Conservation (phyloP, 352 stramenopile species). For the Pythium periplocum region DNA sequence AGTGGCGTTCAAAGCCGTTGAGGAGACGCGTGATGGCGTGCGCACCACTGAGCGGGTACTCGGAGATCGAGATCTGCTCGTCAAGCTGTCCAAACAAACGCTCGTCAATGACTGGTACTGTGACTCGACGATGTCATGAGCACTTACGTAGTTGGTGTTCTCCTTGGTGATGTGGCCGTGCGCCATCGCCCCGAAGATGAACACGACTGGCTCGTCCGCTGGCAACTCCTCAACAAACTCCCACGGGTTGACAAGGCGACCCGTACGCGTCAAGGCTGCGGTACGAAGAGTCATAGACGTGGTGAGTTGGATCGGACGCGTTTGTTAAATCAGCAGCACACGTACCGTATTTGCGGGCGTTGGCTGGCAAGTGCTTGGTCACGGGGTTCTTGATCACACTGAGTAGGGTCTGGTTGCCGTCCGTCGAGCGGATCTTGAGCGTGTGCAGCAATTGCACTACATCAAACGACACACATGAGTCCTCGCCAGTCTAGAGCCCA, state of each 20-base stretch:
- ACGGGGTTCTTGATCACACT: constrained; percentile 99
- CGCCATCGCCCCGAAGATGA: constrained; percentile 98
- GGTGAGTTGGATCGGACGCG: no score
- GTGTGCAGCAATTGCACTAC: constrained; percentile 99
- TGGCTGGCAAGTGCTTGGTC: constrained; percentile 94
- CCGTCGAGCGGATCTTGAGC: constrained; percentile 99
- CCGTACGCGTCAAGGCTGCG: constrained; percentile 88
- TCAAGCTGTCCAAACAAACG: constrained; percentile 68
- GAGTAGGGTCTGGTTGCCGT: constrained; percentile 95
- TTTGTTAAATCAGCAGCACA: not conserved
- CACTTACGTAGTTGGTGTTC: constrained; percentile 93
- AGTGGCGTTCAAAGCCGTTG: constrained; percentile 97
- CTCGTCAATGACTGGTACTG: not conserved
- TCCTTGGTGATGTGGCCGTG: constrained; percentile 95
- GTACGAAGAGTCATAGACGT: no score
- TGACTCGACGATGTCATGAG: no score
- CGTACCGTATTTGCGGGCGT: constrained; percentile 91
- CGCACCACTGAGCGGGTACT: constrained; percentile 97
- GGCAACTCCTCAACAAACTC: constrained; percentile 92
- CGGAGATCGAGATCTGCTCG: constrained; percentile 96
- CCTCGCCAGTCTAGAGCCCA: not conserved
- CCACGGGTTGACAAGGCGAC: constrained; percentile 93
- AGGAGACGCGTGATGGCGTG: constrained; percentile 96
- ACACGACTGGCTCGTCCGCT: constrained; percentile 92
- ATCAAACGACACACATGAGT: constrained; percentile 22